Conservation (phyloP, 2,329 filamentous ascomycete species). For the Exophiala aquamarina region DNA sequence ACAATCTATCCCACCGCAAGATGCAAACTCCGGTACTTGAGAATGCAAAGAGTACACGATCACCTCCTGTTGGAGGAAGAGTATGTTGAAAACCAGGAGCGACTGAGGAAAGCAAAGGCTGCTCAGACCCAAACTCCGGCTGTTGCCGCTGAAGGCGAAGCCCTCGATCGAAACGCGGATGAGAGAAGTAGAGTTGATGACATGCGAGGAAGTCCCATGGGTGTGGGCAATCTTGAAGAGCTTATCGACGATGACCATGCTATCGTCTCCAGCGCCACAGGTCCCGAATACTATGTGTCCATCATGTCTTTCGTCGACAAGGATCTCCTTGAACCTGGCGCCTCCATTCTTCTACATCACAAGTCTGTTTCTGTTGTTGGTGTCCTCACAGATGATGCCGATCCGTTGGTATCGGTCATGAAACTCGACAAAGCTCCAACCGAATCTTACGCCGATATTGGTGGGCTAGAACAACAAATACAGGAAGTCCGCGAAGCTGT, state of each 20-base stretch:
- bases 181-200: slow-evolving; percentile 94
- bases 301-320: slow-evolving; percentile 99
- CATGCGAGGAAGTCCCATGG: slow-evolving; percentile 98
- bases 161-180: slow-evolving; percentile 85
- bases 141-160: slow-evolving; percentile 67
- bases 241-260: slow-evolving; percentile 99
- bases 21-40: slow-evolving; percentile 94
- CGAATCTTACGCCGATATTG: slow-evolving; percentile 97
- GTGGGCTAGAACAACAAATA: slow-evolving; percentile 90
- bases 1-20: slow-evolving; percentile 91
- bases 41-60: slow-evolving; percentile 98
- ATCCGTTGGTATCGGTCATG: slow-evolving; percentile 96
- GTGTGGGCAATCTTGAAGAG: slow-evolving; percentile 94
- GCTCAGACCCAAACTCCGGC: slow-evolving; percentile 62
- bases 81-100: slow-evolving; percentile 98
- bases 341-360: slow-evolving; percentile 92
- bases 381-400: slow-evolving; percentile 92
- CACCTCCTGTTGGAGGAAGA: slow-evolving; percentile 96
- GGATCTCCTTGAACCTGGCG: slow-evolving; percentile 92
- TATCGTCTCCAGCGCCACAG: slow-evolving; percentile 95
- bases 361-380: slow-evolving; percentile 98
- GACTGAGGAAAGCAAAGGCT: slow-evolving; percentile 85
- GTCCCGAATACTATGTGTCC: slow-evolving; percentile 97
- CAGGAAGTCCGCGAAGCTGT: slow-evolving; percentile 98
- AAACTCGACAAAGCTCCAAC: slow-evolving; percentile 98